Base-by-base conservation (phyloP, 2,329 filamentous ascomycete genomes). In the Mariannaea sp. region DNA sequence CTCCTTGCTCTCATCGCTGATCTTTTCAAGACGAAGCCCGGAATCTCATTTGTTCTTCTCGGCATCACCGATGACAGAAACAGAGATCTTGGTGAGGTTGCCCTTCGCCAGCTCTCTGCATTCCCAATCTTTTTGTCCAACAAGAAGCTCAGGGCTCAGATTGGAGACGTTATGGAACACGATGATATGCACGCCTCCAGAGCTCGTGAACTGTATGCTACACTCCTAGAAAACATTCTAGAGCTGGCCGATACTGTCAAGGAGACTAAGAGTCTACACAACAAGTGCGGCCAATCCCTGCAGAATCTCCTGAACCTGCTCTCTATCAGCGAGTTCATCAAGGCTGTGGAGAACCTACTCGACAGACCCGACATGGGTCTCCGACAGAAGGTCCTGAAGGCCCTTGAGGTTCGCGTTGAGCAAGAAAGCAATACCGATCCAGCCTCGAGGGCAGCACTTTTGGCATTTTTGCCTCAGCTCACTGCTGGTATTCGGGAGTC, bases 311-410 rank as follows among this genome's bases (percentile, higher is more conserved):
- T 99, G 44, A 88, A 90, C 58, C 82, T 97, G 6, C 80, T 96
- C 35, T 93, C 92, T 0, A 92, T 93, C 3, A 81, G 85, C 46
- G 91, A 97, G 72, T 94, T 97, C 71, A 85, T 97, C 70, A 90
- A 90, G 69, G 89, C 92, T 8, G 88, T 95, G 33, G 90, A 96
- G 68, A 84, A 85, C 22, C 79, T 99, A 24, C 83, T 97, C 29
- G 83, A 89, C 60, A 84, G 87, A 42, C 85, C 89, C 5, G 86
- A 91, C 59, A 81, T 90, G 61, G 84, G 89, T 42, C 78, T 93
- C 44, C 88, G 89, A 1, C 86, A 88, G 60, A 92, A 90, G 73
- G 90, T 92, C 42, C 83, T 93, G 56, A 87, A 82, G 54, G 89
- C 93, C 2, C 81, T 99, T 16, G 90, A 95, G 67, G 78, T 85